Conservation (phyloP, 2,329 filamentous ascomycete species). For the Fusarium nanum region DNA sequence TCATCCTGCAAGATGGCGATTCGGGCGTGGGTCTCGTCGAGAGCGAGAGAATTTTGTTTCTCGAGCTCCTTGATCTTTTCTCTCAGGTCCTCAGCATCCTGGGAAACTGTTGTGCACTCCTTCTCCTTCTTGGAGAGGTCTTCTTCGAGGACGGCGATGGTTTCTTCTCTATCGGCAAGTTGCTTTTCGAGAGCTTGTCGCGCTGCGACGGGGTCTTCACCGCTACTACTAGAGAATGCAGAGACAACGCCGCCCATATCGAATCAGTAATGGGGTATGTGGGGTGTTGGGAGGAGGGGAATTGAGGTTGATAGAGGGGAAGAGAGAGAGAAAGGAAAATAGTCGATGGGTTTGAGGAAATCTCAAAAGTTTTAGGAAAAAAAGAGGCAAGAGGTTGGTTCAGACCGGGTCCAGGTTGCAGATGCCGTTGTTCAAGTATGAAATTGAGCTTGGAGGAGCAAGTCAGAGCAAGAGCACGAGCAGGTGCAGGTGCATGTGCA, state of each 20-base stretch:
- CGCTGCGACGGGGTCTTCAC: slow-evolving; percentile 48
- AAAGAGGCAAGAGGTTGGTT: slow-evolving; percentile 29
- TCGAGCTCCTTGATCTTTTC: slow-evolving; percentile 54
- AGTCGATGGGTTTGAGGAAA: slow-evolving; percentile 17
- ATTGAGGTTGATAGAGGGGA: slow-evolving; percentile 23
- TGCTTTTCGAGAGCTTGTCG: slow-evolving; percentile 53
- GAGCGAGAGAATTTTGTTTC: slow-evolving; percentile 46
- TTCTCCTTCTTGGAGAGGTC: slow-evolving; percentile 55
- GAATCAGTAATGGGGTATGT: slow-evolving; percentile 39
- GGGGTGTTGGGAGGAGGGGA: slow-evolving; percentile 12
- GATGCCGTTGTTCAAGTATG: slow-evolving; percentile 32
- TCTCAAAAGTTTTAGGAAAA: slow-evolving; percentile 18
- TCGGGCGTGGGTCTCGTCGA: slow-evolving; percentile 50
- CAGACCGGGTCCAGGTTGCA: slow-evolving; percentile 25
- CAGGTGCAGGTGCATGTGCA: slow-evolving; percentile 14
- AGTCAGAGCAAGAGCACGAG: neutral
- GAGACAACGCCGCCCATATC: slow-evolving; percentile 57
- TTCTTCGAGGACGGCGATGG: slow-evolving; percentile 49
- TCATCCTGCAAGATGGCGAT: slow-evolving; percentile 52
- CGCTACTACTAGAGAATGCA: slow-evolving; percentile 51
- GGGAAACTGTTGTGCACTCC: slow-evolving; percentile 49
- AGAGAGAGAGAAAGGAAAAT: slow-evolving; percentile 8
- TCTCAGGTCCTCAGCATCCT: slow-evolving; percentile 54
- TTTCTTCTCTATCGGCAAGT: slow-evolving; percentile 54
- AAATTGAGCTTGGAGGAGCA: slow-evolving; percentile 8